Percentiles rank a stretch among this genome's conserved stretches.
phyloP scores from a whole-genome alignment of 345 rosid genomes.

The Schrenkiella parvula region DNA sequence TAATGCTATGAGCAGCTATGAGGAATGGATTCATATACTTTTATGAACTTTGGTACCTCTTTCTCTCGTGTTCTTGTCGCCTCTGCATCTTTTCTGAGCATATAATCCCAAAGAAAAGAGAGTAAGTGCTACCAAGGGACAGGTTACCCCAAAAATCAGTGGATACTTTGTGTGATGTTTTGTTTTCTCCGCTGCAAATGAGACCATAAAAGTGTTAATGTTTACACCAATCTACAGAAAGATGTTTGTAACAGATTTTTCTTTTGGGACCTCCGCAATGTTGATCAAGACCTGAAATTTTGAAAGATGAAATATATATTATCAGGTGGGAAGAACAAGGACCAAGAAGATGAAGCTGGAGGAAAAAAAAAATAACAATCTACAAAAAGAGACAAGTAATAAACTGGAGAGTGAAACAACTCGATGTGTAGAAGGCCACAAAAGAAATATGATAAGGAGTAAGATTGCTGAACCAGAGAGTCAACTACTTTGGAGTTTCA shows the following conservation, averaged over 20 bases:
- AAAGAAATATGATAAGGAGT: not conserved
- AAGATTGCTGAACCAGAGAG: not conserved
- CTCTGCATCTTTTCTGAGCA: conserved; percentile 19
- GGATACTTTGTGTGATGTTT: not conserved
- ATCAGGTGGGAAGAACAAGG: not conserved
- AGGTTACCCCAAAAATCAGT: not conserved
- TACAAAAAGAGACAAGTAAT: too few relatives aligned
- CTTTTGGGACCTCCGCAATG: not conserved
- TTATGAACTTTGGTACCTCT: not conserved
- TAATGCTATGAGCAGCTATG: not conserved
- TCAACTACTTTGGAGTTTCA: too few relatives aligned
- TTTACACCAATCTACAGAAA: not conserved
- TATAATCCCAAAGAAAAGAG: conserved; percentile 25
- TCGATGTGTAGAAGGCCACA: not conserved
- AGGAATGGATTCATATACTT: not conserved
- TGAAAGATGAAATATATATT: not conserved
- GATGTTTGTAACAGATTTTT: not conserved
- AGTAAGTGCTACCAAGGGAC: not conserved
- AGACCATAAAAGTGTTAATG: not conserved
- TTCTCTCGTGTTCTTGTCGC: not conserved
- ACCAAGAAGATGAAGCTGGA: too few relatives aligned
- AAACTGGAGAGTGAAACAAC: not conserved
- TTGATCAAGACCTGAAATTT: conserved; percentile 1
- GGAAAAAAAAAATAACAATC: too few relatives aligned
- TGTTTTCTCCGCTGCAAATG: conserved; percentile 14